phyloP scores from a whole-genome alignment of 164 flowering plant species.

The Annona squamosa region DNA sequence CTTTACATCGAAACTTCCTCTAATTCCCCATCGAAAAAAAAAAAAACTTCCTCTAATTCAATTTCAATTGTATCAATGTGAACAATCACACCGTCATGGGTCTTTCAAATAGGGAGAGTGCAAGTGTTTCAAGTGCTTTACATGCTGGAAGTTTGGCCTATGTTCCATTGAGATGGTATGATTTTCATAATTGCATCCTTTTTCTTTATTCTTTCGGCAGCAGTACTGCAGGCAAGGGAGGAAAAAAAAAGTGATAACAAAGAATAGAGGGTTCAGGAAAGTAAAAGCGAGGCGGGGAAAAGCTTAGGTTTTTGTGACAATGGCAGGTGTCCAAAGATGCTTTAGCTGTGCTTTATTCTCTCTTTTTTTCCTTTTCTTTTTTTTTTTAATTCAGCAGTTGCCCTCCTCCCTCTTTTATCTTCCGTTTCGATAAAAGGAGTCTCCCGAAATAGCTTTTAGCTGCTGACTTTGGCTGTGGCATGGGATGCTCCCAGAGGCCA shows the following conservation, averaged over 20 bases:
- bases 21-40: too few species aligned
- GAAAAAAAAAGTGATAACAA: conserved; percentile 9
- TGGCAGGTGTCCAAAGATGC: conserved; percentile 12
- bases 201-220: conserved; percentile 10
- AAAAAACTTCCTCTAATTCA: too few species aligned
- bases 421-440: background rate
- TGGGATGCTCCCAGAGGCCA: too few species aligned
- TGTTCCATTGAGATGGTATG: background rate
- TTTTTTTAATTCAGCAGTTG: background rate
- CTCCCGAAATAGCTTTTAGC: background rate
- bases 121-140: background rate
- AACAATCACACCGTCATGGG: too few species aligned
- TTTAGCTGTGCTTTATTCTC: conserved; percentile 11
- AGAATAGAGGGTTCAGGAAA: conserved; percentile 11
- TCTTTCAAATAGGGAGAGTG: too few species aligned
- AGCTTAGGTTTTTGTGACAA: conserved; percentile 11
- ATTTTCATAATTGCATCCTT: background rate
- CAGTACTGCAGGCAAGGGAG: conserved; percentile 7
- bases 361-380: background rate
- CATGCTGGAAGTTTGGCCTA: background rate
- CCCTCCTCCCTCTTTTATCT: background rate
- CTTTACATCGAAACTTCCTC: too few species aligned
- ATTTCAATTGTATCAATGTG: too few species aligned
- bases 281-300: conserved; percentile 17
- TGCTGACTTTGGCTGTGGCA: too few species aligned